Evolutionary conservation across 805 yeast species (phyloP).

Genomic region (Schwanniomyces yamadae): DNA sequence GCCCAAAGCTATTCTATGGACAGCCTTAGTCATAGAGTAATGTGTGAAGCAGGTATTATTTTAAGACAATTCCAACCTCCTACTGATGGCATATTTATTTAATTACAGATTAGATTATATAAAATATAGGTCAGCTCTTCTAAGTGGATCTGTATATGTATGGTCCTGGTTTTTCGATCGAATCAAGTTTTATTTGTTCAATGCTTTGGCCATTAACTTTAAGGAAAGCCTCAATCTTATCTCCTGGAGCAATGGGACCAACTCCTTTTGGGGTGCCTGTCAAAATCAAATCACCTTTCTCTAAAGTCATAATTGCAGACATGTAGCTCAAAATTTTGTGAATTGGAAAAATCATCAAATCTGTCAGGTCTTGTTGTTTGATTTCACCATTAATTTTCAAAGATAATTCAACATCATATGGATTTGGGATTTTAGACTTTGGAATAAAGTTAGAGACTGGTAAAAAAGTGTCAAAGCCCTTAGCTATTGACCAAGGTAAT

Average conservation of each 20-base stretch:
- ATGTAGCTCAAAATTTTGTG: conserved; percentile 76
- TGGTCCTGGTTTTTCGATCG: conserved; percentile 52
- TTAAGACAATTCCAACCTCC: conserved; percentile 54
- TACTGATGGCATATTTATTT: conserved; percentile 38
- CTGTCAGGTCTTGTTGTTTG: conserved; percentile 73
- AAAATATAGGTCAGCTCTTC: not conserved
- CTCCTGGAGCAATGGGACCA: conserved; percentile 82
- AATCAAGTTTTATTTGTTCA: conserved; percentile 52
- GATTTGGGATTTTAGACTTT: conserved; percentile 63
- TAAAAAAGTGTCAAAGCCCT: conserved; percentile 94
- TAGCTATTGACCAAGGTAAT: conserved; percentile 94
- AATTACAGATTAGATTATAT: conserved; percentile 5
- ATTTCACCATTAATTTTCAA: conserved; percentile 68
- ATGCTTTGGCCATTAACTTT: conserved; percentile 55
- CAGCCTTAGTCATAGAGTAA: conserved; percentile 63
- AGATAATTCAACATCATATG: conserved; percentile 63
- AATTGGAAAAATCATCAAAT: conserved; percentile 85
- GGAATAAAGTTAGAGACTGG: conserved; percentile 81
- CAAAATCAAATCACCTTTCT: conserved; percentile 85
- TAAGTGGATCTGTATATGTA: conserved; percentile 36
- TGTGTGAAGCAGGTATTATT: conserved; percentile 69
- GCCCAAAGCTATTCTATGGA: conserved; percentile 95
- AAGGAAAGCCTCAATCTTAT: conserved; percentile 64
- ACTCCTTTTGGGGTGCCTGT: conserved; percentile 99
- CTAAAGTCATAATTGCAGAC: conserved; percentile 86